Base-by-base conservation (phyloP, 140 eudicot species). In the Cichorium intybus region DNA sequence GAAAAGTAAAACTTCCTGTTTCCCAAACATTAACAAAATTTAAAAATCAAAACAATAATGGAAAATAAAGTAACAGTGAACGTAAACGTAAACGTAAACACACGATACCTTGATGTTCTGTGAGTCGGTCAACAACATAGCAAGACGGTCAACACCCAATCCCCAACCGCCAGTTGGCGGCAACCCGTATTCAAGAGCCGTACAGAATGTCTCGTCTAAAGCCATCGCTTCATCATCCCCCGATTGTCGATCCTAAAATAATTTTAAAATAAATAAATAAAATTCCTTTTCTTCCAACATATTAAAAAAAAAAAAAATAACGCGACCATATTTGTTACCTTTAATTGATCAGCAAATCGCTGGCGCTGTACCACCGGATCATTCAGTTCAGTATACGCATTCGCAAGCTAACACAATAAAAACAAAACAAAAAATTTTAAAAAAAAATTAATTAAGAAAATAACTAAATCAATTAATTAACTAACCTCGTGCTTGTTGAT, bases 111-210 rank as follows among this genome's bases (percentile, higher is more conserved):
- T 92, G 48, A 92, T 92, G 69, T 92, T 92, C 63, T 88, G 96
- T 28, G 97, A 93, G 66, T 93, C 97, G 2, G 99, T 93, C 49
- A 93, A 63, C 72, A 88, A n/a, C 99, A 93, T 93, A 14, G 97
- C 69, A 60, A 93, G 86, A 28, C 99, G 76, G 60, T 88, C 98
- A 57, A 92, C 81, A 31, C 98, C 98, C 74, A 92, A 59, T 20
- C 98, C 98, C 98, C 98, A 92, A 22, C 98, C 96, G 59, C 95
- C 96, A 67, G 98, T 92, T 28, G 98, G 96, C 24, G 98, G 98
- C 23, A 93, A 71, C 24, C 99, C 99, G 60, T 93, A 93, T 59
- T 93, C 97, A 28, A 93, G 97, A 54, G 97, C 87, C 16, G 93
- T 93, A 66, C 85, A 77, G 45, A 93, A 93, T 0, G 95, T 83